A percentile compares a stretch with the other conserved stretches of the same genome.
Evolutionary conservation across 2,329 filamentous ascomycete species (phyloP).

Genomic region (Apiospora sp.): DNA sequence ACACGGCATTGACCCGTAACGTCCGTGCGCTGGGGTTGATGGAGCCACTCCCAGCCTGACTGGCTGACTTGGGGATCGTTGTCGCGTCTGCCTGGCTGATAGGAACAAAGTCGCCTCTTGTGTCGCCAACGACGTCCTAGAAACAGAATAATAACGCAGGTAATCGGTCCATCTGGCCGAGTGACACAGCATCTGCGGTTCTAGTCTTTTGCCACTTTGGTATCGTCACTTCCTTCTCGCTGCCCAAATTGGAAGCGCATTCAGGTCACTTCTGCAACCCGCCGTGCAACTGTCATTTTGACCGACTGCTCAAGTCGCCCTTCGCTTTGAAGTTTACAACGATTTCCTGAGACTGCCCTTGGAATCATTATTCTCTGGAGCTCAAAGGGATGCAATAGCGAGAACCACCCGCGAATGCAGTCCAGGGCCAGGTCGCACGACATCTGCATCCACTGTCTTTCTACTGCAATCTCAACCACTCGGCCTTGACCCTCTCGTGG

Average conservation of each 20-base stretch:
- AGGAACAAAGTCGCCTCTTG: not conserved
- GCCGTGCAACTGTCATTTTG: not conserved
- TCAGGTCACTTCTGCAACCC: not conserved
- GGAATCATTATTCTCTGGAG: no score
- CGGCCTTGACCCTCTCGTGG: not conserved
- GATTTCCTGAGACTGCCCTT: not conserved
- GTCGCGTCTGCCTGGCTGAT: constrained; percentile 14
- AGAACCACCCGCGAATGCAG: not conserved
- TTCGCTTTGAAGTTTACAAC: not conserved
- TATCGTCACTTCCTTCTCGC: not conserved
- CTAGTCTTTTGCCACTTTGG: not conserved
- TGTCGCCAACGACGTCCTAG: not conserved
- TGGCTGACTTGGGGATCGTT: not conserved
- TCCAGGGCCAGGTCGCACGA: not conserved
- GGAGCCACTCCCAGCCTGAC: not conserved
- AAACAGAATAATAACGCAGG: not conserved
- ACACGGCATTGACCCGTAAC: not conserved
- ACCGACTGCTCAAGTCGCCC: not conserved
- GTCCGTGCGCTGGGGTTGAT: constrained; percentile 1
- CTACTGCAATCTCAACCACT: not conserved
- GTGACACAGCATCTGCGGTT: not conserved
- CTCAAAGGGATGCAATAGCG: not conserved
- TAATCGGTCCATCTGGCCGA: not conserved
- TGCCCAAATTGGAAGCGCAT: constrained; percentile 8
- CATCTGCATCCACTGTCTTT: not conserved